These are phyloP conservation scores for Mycena pura DNA, from an alignment of 768 basidiomycete species.

Conservation along the genomic window DNA sequence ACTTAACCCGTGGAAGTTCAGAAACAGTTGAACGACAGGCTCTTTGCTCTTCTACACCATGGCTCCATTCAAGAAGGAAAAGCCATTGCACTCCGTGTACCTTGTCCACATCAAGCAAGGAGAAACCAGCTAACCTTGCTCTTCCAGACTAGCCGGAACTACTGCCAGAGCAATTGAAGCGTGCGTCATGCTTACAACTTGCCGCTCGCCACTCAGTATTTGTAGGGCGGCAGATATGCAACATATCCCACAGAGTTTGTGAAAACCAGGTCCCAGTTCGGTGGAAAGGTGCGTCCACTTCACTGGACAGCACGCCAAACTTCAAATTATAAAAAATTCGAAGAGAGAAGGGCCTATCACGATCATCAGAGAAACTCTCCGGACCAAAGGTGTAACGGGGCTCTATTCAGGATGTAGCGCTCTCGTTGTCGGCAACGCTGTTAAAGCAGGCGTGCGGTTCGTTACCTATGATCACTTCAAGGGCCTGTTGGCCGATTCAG, in stretches of 20 bases:
- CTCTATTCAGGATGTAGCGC: constrained; percentile 95
- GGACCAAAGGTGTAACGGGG: constrained; percentile 77
- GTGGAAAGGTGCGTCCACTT: constrained; percentile 62
- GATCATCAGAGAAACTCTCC: constrained; percentile 78
- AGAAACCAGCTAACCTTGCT: neutral
- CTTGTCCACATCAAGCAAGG: constrained; percentile 11
- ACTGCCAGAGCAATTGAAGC: constrained; percentile 94
- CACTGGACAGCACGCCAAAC: neutral
- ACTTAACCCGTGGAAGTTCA: too few species aligned
- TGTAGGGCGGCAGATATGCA: constrained; percentile 64
- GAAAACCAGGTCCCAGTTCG: constrained; percentile 94
- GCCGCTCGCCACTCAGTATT: constrained; percentile 36
- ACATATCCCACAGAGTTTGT: constrained; percentile 93
- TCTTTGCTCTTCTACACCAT: constrained; percentile 14
- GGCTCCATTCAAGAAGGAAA: constrained; percentile 72
- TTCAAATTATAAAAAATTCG: neutral
- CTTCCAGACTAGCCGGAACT: constrained; percentile 75
- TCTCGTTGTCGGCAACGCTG: constrained; percentile 87
- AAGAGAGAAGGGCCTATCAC: constrained; percentile 71
- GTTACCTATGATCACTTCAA: constrained; percentile 96
- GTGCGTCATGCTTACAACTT: constrained; percentile 50
- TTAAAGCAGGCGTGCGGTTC: constrained; percentile 96
- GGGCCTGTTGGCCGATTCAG: constrained; percentile 74
- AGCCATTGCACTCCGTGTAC: constrained; percentile 81
- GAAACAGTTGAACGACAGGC: too few species aligned